These are phyloP conservation scores for Odontarrhena argentea DNA, from an alignment of 345 rosid genomes.

Conservation along the genomic window DNA sequence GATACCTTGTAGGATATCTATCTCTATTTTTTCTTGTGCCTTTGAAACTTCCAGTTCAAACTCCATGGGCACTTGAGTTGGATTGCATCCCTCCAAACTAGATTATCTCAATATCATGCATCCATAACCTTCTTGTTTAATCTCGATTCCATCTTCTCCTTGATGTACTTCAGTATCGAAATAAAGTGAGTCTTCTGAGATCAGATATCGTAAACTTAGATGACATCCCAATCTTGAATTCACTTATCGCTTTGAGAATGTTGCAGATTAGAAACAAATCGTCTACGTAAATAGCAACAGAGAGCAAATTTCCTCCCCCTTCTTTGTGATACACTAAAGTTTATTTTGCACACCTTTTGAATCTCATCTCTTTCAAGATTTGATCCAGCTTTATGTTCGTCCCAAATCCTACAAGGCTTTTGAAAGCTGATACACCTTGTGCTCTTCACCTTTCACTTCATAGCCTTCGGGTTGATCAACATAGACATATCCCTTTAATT, in stretches of 20 bases:
- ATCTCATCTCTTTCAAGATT: neutral
- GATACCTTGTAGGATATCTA: neutral
- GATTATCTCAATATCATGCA: neutral
- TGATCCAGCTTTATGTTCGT: neutral
- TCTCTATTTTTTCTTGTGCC: neutral
- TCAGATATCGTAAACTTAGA: neutral
- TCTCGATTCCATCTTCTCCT: neutral
- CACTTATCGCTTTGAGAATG: neutral
- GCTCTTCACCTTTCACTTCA: neutral
- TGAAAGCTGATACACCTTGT: neutral
- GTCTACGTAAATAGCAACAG: neutral
- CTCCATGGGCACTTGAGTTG: neutral
- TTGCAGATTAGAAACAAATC: neutral
- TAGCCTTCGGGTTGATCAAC: neutral
- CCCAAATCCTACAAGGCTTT: neutral
- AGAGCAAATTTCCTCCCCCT: neutral
- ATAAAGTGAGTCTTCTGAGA: neutral
- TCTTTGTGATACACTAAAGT: neutral
- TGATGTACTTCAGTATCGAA: neutral
- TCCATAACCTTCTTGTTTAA: neutral
- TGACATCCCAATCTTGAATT: neutral
- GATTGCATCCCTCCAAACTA: neutral
- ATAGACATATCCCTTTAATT: no score
- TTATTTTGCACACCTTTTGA: neutral
- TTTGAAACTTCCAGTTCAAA: neutral